Base-by-base conservation (phyloP, 768 basidiomycete species). In the Neoboletus magnificus region DNA sequence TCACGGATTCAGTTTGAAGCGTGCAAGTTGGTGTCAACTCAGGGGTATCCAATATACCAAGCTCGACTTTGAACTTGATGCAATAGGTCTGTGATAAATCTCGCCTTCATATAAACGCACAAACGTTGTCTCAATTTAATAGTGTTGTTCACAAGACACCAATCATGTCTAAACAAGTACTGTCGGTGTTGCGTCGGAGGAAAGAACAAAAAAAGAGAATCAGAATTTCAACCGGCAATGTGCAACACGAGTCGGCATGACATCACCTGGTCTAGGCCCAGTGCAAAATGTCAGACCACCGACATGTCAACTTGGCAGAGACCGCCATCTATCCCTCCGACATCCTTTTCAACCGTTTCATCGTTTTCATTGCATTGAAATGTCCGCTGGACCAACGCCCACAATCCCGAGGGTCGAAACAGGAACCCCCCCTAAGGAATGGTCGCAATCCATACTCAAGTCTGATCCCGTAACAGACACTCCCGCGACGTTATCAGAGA, bases 221-320 rank as follows among this genome's bases (percentile, higher is more conserved):
- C n/a, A 20, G 36, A 56, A 47, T 46, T 49, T 25, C 39, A 54
- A 36, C 15, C 65, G 64, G 65, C 65, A 56, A 15, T 0, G 40
- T 41, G 35, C 23, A 32, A 48, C 44, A 30, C 18, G 9, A 25
- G 7, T 45, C 64, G 64, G 61, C 61, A 67, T 67, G 66, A 67
- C 66, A 69, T 67, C 66, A 67, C 39, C 53, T 52, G 43, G 61
- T 50, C 65, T 36, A 4, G 41, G 64, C 50, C 32, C 32, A 43
- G 15, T 36, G 12, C 48, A 39, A 56, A 44, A 51, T 23, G n/a
- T 33, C 13, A 33, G 33, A 22, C 37, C 44, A 15, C 41, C 18
- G 23, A 33, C 40, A 9, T 16, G 11, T 4, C 27, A 23, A 53
- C 33, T 57, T 54, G 42, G 42, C 48, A 54, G 37, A 54, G 47